These are phyloP conservation scores for Beauveria sp. DNA, from an alignment of 2,329 filamentous ascomycete genomes.

Conservation along the genomic window DNA sequence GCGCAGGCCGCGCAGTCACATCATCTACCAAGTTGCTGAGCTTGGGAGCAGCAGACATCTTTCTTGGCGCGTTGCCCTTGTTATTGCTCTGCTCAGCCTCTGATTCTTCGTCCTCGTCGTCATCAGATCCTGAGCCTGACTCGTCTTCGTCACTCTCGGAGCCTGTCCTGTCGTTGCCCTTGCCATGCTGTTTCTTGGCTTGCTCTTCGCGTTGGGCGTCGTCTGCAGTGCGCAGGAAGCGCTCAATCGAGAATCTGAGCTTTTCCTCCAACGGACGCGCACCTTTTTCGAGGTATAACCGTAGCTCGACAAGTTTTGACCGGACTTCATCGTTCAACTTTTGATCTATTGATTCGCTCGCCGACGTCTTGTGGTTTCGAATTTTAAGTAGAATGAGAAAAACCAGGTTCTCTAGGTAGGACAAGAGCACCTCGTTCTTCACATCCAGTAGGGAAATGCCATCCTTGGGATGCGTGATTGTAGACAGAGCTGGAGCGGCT, in stretches of 20 bases:
- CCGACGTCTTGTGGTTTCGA: conserved; percentile 40
- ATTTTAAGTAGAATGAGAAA: conserved; percentile 80
- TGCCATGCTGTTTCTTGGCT: conserved; percentile 22
- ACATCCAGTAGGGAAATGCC: conserved; percentile 91
- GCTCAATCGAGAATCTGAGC: conserved; percentile 92
- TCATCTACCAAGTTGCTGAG: conserved; percentile 27
- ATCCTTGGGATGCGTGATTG: conserved; percentile 66
- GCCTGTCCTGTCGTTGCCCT: conserved; percentile 17
- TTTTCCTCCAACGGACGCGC: conserved; percentile 84
- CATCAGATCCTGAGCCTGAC: conserved; percentile 22
- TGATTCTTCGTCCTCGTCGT: conserved; percentile 25
- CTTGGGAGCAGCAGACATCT: conserved; percentile 25
- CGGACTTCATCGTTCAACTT: conserved; percentile 60
- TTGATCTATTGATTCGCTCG: conserved; percentile 14
- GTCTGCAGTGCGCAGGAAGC: conserved; percentile 81
- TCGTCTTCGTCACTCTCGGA: conserved; percentile 17
- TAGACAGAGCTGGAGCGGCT: conserved; percentile 53
- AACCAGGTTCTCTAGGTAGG: conserved; percentile 89
- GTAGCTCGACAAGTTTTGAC: conserved; percentile 80
- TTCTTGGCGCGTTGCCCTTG: conserved; percentile 16
- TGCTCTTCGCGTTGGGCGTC: conserved; percentile 50
- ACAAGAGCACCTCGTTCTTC: conserved; percentile 95
- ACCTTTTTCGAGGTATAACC: conserved; percentile 90
- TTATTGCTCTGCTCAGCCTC: conserved; percentile 14
- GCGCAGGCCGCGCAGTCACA: conserved; percentile 20